Conservation (phyloP, 805 yeast genomes). For the Komagataella kurtzmanii region DNA sequence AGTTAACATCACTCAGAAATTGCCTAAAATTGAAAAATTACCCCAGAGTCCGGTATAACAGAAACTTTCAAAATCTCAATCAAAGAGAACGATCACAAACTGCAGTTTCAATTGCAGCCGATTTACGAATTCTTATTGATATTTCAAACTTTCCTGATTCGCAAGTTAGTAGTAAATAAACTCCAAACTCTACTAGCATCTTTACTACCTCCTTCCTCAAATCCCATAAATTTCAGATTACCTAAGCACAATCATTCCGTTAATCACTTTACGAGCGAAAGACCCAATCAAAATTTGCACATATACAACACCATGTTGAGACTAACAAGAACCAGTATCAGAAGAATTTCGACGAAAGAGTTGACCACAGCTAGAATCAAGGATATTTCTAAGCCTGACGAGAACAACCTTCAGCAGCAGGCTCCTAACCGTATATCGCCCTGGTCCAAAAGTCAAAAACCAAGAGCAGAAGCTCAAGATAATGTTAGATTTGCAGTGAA, state of each 20-base stretch:
- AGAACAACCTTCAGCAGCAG: slow-evolving; percentile 28
- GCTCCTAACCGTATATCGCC: slow-evolving; percentile 63
- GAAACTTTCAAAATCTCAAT: too few relatives aligned
- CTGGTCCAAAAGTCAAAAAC: slow-evolving; percentile 62
- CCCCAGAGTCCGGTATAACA: too few relatives aligned
- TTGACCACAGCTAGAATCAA: not conserved
- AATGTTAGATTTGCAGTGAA: slow-evolving; percentile 61
- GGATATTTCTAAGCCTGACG: slow-evolving; percentile 3
- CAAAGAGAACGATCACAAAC: too few relatives aligned
- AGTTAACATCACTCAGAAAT: too few relatives aligned
- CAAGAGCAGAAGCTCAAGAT: slow-evolving; percentile 40
- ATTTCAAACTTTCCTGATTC: too few relatives aligned
- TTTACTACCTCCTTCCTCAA: not conserved
- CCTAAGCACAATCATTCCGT: not conserved
- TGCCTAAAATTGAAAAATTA: too few relatives aligned
- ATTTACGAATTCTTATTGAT: too few relatives aligned
- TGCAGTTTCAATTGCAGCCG: too few relatives aligned
- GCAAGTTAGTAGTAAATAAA: too few relatives aligned
- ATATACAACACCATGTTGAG: not conserved
- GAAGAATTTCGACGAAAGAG: not conserved
- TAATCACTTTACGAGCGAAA: not conserved
- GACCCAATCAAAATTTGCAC: not conserved
- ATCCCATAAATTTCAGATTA: not conserved
- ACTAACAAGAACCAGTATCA: not conserved
- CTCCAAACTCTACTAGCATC: not conserved